Evolutionary conservation across 176 grass and related monocot genomes (phyloP).

Genomic region (Dactylis glomerata): DNA sequence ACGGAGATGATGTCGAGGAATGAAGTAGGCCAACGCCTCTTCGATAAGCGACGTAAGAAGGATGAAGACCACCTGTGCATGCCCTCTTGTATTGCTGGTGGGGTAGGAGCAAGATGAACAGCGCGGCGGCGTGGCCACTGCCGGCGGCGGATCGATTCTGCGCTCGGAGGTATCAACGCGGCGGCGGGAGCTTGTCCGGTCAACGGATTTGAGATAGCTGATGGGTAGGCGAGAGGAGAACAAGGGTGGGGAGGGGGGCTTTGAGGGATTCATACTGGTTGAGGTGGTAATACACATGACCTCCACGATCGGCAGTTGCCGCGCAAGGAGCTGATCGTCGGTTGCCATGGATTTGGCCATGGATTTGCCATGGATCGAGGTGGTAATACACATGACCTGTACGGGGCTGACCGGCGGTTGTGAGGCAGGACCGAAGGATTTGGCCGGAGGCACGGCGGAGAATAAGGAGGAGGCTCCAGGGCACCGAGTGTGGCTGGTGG

Average conservation of each 20-base stretch:
- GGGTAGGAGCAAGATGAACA: not conserved
- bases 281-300: not conserved
- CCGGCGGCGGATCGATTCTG: not conserved
- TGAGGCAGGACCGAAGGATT: no score
- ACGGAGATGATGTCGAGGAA: no score
- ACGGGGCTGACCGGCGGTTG: no score
- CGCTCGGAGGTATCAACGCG: not conserved
- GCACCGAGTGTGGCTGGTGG: no score
- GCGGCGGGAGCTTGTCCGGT: not conserved
- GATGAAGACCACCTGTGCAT: no score
- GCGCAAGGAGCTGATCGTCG: not conserved
- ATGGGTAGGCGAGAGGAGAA: not conserved
- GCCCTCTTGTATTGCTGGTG: no score
- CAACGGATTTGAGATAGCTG: not conserved
- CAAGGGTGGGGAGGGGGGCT: not conserved
- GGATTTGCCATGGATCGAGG: no score
- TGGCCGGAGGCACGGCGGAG: no score
- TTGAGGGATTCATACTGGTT: not conserved
- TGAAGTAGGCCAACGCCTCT: no score
- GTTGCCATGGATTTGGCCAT: not conserved
- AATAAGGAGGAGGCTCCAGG: no score
- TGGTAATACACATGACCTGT: no score
- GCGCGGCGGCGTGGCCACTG: not conserved
- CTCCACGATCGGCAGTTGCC: not conserved
- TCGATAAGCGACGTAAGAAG: no score